A percentile compares a stretch with the other conserved stretches of the same genome.
Conservation (phyloP, 2,329 filamentous ascomycete species). For the Dactylonectria estremocensis region DNA sequence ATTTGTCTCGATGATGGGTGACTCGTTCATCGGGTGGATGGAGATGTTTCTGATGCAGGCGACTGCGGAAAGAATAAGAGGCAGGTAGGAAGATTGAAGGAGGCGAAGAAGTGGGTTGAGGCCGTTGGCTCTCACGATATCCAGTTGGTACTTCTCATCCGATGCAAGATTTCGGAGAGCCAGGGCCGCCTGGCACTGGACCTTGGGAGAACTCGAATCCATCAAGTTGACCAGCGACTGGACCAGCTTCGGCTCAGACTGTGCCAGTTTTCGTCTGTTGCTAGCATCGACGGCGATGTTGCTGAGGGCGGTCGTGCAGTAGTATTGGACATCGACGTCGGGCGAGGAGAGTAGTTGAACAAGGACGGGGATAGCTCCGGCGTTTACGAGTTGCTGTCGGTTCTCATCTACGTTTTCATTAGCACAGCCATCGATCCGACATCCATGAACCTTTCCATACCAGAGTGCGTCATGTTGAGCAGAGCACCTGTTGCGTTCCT, state of each 20-base stretch:
- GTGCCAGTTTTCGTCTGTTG: conserved; percentile 91
- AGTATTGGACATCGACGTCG: conserved; percentile 99
- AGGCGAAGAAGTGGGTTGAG: conserved; percentile 89
- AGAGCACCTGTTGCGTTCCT: conserved; percentile 96
- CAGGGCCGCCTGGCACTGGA: conserved; percentile 96
- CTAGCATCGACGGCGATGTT: conserved; percentile 96
- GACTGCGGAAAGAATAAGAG: conserved; percentile 95
- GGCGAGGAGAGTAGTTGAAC: conserved; percentile 93
- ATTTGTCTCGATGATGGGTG: conserved; percentile 97
- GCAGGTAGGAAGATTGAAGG: conserved; percentile 94
- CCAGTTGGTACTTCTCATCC: conserved; percentile 98
- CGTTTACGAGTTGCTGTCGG: conserved; percentile 95
- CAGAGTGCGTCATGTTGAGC: conserved; percentile 99
- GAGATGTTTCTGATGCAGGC: conserved; percentile 99
- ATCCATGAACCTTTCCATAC: conserved; percentile 64
- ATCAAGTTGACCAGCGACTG: conserved; percentile 96
- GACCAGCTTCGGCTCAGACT: conserved; percentile 91
- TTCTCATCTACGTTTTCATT: conserved; percentile 82
- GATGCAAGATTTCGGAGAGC: conserved; percentile 96
- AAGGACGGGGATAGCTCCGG: conserved; percentile 96
- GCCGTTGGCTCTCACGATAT: conserved; percentile 93
- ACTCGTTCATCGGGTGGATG: conserved; percentile 97
- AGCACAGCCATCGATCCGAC: conserved; percentile 20
- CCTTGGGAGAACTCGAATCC: conserved; percentile 97
- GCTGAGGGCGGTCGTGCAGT: conserved; percentile 97